These are phyloP conservation scores for Aspergillus affinis DNA, from an alignment of 495 filamentous ascomycete species.

Conservation along the genomic window DNA sequence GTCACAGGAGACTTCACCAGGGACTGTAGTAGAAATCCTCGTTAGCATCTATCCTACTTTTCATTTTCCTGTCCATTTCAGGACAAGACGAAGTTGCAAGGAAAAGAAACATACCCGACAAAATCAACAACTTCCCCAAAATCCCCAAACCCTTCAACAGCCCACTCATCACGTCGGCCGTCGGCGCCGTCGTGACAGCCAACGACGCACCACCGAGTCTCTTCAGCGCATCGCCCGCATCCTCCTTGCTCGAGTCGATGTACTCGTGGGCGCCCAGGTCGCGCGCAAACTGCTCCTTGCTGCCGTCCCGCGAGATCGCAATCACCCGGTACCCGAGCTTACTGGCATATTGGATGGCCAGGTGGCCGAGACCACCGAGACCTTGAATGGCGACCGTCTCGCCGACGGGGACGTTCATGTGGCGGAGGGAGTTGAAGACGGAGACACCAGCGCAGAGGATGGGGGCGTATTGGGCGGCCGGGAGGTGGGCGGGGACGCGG, in stretches of 20 bases:
- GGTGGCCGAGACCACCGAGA: conserved; percentile 65
- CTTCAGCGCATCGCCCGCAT: conserved; percentile 50
- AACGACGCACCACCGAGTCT: conserved; percentile 61
- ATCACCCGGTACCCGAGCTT: conserved; percentile 66
- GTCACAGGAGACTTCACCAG: conserved; percentile 26
- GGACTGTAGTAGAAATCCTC: conserved; percentile 13
- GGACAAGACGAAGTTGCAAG: background rate
- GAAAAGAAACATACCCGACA: conserved; percentile 37
- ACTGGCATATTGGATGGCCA: conserved; percentile 65
- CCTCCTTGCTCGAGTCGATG: conserved; percentile 57
- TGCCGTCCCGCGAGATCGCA: conserved; percentile 55
- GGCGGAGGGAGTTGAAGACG: conserved; percentile 69
- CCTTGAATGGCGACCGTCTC: conserved; percentile 64
- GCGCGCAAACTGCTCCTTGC: conserved; percentile 59
- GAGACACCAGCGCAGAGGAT: conserved; percentile 73
- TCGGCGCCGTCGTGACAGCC: conserved; percentile 65
- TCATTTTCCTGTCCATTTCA: no score
- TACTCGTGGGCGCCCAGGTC: conserved; percentile 68
- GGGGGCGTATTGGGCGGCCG: conserved; percentile 61
- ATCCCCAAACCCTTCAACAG: conserved; percentile 56
- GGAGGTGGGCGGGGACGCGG: conserved; percentile 54
- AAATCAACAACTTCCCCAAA: conserved; percentile 58
- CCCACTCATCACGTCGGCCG: conserved; percentile 50
- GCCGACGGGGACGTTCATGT: conserved; percentile 56
- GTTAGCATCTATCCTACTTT: background rate